Percentiles rank a stretch among this genome's conserved stretches.
phyloP scores from a whole-genome alignment of 352 stramenopile species.

The Globisporangium cylindrosporum region DNA sequence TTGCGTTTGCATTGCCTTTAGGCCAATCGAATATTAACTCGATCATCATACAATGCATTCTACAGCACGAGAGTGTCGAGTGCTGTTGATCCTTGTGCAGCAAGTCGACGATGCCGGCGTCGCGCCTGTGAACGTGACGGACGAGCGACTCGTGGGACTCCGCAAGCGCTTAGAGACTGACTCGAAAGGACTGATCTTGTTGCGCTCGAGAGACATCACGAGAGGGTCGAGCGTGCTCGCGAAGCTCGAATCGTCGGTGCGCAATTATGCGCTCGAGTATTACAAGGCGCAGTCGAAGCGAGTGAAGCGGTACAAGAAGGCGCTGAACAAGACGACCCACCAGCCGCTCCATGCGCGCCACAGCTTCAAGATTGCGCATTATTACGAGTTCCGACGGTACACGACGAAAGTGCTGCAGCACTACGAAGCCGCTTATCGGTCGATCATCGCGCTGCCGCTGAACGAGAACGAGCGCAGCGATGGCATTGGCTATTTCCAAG shows the following conservation, averaged over 20 bases:
- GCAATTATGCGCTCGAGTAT: slow-evolving; percentile 82
- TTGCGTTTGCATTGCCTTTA: background rate
- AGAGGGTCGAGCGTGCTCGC: slow-evolving; percentile 50
- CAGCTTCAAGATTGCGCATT: slow-evolving; percentile 89
- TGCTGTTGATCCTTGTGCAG: slow-evolving; percentile 79
- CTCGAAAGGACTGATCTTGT: slow-evolving; percentile 67
- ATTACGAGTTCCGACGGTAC: slow-evolving; percentile 85
- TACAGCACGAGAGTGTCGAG: slow-evolving; percentile 64
- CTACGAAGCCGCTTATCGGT: slow-evolving; percentile 80
- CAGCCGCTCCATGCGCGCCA: slow-evolving; percentile 65
- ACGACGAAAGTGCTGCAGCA: slow-evolving; percentile 85
- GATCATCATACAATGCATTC: slow-evolving; percentile 27
- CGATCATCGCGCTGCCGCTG: slow-evolving; percentile 54
- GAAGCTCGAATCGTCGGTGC: slow-evolving; percentile 73
- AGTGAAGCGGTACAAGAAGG: slow-evolving; percentile 87
- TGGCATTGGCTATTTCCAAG: slow-evolving; percentile 44
- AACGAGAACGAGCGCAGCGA: slow-evolving; percentile 39
- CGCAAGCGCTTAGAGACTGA: slow-evolving; percentile 70
- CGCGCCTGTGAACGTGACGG: slow-evolving; percentile 56
- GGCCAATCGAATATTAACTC: background rate
- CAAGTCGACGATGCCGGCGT: slow-evolving; percentile 69
- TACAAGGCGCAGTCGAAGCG: slow-evolving; percentile 87
- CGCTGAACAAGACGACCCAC: slow-evolving; percentile 58
- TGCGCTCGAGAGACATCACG: slow-evolving; percentile 63
- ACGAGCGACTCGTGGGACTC: slow-evolving; percentile 71